Conservation (phyloP, 2,329 filamentous ascomycete genomes). For the Teratosphaeria destructans region DNA sequence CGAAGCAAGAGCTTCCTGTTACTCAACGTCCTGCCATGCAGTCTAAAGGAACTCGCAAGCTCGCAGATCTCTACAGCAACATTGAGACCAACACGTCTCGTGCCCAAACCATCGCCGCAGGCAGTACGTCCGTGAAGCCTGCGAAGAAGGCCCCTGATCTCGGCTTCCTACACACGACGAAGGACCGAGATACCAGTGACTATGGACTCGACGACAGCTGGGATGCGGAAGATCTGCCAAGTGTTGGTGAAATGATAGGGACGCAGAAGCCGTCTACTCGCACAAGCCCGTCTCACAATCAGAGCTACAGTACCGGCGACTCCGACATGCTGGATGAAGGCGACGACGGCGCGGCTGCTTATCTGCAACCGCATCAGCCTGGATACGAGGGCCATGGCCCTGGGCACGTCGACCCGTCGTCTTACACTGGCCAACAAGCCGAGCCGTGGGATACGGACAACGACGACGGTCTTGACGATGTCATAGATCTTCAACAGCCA, state of each 20-base stretch:
- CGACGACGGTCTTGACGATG: not conserved
- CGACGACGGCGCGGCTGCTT: not conserved
- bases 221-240: slow-evolving; percentile 1
- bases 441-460: not conserved
- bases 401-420: slow-evolving; percentile 2
- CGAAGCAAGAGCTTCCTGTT: not conserved
- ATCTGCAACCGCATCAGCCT: not conserved
- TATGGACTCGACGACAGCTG: slow-evolving; percentile 8
- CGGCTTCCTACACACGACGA: slow-evolving; percentile 4
- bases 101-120: slow-evolving; percentile 7
- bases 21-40: not conserved
- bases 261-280: slow-evolving; percentile 1
- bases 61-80: slow-evolving; percentile 17
- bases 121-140: not conserved
- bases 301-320: not conserved
- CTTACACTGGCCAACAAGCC: not conserved
- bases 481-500: not conserved
- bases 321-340: slow-evolving; percentile 5
- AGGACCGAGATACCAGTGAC: slow-evolving; percentile 9
- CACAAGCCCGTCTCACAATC: not conserved
- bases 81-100: slow-evolving; percentile 11
- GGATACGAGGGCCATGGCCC: not conserved
- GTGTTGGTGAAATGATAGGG: not conserved
- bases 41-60: slow-evolving; percentile 8
- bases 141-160: not conserved